Percentiles rank a stretch among this genome's conserved stretches.
Evolutionary conservation across 208 protist species (phyloP).

Genomic region (Herpetomonas samuelpessoai): DNA sequence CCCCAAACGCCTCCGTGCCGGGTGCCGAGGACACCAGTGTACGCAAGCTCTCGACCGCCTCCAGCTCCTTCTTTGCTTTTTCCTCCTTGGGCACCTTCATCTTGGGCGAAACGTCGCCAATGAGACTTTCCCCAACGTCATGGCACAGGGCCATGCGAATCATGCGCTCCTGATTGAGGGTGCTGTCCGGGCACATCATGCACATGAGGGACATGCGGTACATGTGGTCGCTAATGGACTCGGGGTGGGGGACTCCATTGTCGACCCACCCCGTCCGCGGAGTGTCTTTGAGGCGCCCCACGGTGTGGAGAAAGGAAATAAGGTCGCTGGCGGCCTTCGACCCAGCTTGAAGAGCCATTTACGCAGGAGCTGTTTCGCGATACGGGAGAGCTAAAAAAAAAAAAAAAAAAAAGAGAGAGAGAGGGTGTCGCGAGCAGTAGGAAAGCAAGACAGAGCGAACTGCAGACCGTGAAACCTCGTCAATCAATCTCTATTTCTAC

Average conservation of each 20-base stretch:
- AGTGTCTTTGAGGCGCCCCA: conserved; percentile 83
- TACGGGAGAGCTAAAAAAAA: conserved; percentile 13
- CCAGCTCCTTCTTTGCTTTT: conserved; percentile 64
- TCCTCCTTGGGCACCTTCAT: conserved; percentile 84
- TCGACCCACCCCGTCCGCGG: conserved; percentile 90
- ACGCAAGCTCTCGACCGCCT: conserved; percentile 56
- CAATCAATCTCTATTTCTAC: no score
- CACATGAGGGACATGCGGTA: conserved; percentile 90
- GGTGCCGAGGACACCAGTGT: conserved; percentile 32
- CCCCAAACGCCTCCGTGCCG: conserved; percentile 25
- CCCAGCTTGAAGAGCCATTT: conserved; percentile 4
- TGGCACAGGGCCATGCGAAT: conserved; percentile 91
- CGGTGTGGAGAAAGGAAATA: conserved; percentile 68
- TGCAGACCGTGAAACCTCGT: no score
- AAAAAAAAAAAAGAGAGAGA: conserved; percentile 6
- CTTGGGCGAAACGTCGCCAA: conserved; percentile 84
- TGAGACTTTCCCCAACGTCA: conserved; percentile 84
- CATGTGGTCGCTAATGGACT: conserved; percentile 92
- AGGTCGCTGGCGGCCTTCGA: conserved; percentile 27
- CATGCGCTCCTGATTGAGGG: conserved; percentile 66
- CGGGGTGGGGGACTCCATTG: conserved; percentile 50
- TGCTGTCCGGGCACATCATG: conserved; percentile 87
- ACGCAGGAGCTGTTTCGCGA: conserved; percentile 14
- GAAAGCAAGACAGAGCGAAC: no score
- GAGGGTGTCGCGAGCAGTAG: no score